Base-by-base conservation (phyloP, 345 rosid genomes). In the Eucalyptus curtisii region DNA sequence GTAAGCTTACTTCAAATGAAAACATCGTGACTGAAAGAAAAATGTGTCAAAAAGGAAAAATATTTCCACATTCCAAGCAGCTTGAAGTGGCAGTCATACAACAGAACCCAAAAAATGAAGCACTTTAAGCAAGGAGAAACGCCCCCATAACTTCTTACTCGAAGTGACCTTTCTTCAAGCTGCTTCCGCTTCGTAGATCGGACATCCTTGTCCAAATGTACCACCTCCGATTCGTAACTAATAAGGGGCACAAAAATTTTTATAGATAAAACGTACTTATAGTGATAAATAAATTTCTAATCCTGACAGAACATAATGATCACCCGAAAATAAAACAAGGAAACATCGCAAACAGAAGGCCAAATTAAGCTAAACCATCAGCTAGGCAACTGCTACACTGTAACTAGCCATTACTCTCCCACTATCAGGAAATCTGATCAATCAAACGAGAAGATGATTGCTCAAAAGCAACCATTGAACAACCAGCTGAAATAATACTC, bases 101-200 rank as follows among this genome's bases (percentile, higher is more conserved):
- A 85, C 19, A 86, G 40, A 53, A 53, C 59, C 59, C 27, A 20
- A 53, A 53, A 22, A 53, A 53, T 53, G 59, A 20, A 7, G 59
- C 59, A 53, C 59, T 53, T 53, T 53, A 53, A 19, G 24, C 59
- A 53, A 53, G 59, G 24, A 7, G 8, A 53, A 53, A 8, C 25
- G 10, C 22, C 59, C 24, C 10, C 49, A 8, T 90, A 79, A 86
- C 81, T 87, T 88, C 99, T 89, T 95, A 13, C 50, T 13, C 1
- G 98, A 45, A 98, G 94, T 89, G 97, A 90, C 93, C 95, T 96
- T 87, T 96, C 97, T 94, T 97, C 95, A 91, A 98, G 98, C 90
- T 95, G 96, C 90, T 95, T 94, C 84, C 94, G 87, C 94, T 95
- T 98, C 57, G 96, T 90, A 84, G 96, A 90, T 94, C 99, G 94